Evolutionary conservation across 176 grass and related monocot genomes (phyloP), one percentile per base, ranked within the genome.

Genomic region (Pontederia crassipes): DNA sequence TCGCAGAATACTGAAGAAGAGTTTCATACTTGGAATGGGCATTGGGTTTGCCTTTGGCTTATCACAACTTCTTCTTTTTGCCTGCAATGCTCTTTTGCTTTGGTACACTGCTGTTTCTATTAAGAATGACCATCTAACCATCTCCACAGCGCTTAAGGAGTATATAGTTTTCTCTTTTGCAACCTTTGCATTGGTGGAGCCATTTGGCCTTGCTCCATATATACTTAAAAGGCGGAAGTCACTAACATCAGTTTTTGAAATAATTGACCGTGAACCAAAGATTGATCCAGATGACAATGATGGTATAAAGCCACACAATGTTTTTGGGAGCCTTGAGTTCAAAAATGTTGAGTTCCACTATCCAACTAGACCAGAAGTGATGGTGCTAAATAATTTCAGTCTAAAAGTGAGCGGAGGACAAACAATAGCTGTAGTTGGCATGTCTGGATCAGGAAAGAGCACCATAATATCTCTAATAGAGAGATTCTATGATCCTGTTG

Each of bases 121-220:
- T 59, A 54, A 81, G 12, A 84, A 69, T 45, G 49, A 40, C 26
- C 62, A 65, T 52, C 72, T 81, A 13, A 45, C 70, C 49, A 84
- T 89, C 28, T 18, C 68, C 17, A 55, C 84, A 32, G 70, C 81
- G 52, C 72, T 89, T 47, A 49, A 78, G 26, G 71, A 81, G 35
- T 84, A 89, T 61, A 81, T 84, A 64, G 62, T 77, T 66, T 84
- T 89, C 66, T 76, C 86, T n/a, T 69, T 89, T 62, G 84, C 86
- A 1, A 73, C 84, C 51, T 68, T 81, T 66, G 84, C 86, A 29
- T 81, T 89, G 62, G 84, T 78, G 24, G 86, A 89, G 71, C 46
- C 81, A 61, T 84, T 81, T 40, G 86, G 75, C 81, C 17, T 64
- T 89, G 67, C 74, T 89, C 50, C 86, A 81, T 9, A 75, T 80